Evolutionary conservation across 441 rosid genomes (phyloP), one percentile per base, ranked within the genome.

Genomic region (Capsella rubella): DNA sequence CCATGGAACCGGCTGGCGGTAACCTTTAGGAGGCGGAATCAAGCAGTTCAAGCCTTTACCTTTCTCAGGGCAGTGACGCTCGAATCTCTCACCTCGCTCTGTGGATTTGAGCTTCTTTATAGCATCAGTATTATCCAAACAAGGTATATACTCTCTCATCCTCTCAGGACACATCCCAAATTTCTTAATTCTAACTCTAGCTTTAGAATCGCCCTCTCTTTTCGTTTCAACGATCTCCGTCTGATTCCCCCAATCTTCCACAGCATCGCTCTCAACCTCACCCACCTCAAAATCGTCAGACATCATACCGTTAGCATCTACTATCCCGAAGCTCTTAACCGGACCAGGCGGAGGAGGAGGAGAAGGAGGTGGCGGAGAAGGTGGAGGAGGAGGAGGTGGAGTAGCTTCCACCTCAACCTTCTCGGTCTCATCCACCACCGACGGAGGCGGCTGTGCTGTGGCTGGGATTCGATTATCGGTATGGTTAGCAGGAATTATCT

Each of bases 271-370:
- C 74, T 91, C 98, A 52, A 91, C 72, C 55, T 95, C 90, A 46
- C 98, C 97, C 12, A 90, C 87, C 79, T 90, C 97, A 59, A 95
- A 95, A 61, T 90, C 84, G 43, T 90, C 85, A 50, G 87, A 80
- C 99, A 93, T 95, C 54, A 81, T 88, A 16, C 99, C 98, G n/a
- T 91, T 87, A 68, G 82, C 89, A 65, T 93, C 95, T 28, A 95
- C 64, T 63, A 95, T 80, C 71, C 99, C 99, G 34, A 84, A 93
- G 79, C 69, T 86, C 79, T 43, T 55, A 59, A 74, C 63, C 64
- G 69, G 59, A 68, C 13, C 77, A 28, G 82, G 59, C 32, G 78
- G 74, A 18, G 88, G 87, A 7, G 83, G 85, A 25, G 80, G 31
- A 0, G 79, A 16, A 11, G 82, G 60, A 2, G 46, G 28, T 4